Evolutionary conservation across 805 yeast genomes (phyloP).

Genomic region (Limtongia smithiae): DNA sequence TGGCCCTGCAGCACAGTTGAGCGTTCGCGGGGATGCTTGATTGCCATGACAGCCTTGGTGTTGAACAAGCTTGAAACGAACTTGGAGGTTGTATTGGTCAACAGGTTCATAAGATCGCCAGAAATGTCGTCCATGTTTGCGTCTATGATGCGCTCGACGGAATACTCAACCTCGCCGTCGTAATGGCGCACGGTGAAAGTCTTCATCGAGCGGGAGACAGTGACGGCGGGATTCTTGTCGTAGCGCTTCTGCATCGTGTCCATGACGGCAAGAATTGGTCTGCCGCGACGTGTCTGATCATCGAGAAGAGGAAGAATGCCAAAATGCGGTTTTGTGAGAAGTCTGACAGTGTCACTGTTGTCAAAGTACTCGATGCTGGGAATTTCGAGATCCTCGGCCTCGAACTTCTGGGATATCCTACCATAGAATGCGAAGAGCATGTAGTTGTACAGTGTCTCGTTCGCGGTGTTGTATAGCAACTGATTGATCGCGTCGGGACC

Average conservation of each 20-base stretch:
- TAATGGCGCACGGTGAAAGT: conserved; percentile 51
- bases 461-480: conserved; percentile 43
- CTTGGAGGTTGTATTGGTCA: conserved; percentile 40
- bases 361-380: conserved; percentile 57
- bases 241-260: conserved; percentile 37
- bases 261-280: conserved; percentile 35
- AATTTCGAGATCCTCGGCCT: conserved; percentile 44
- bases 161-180: conserved; percentile 57
- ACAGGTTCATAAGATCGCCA: conserved; percentile 41
- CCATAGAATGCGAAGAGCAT: conserved; percentile 40
- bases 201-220: conserved; percentile 26
- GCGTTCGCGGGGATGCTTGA: conserved; percentile 35
- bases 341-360: conserved; percentile 53
- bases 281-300: conserved; percentile 40
- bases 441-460: conserved; percentile 42
- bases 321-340: conserved; percentile 44
- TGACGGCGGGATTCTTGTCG: conserved; percentile 31
- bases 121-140: conserved; percentile 51
- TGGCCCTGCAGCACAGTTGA: conserved; percentile 40
- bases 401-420: conserved; percentile 40
- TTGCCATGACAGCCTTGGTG: conserved; percentile 39
- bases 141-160: conserved; percentile 49
- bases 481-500: conserved; percentile 36
- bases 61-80: conserved; percentile 38
- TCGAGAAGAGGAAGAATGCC: conserved; percentile 41